Base-by-base conservation (phyloP, 805 yeast species). In the Metschnikowia anglica region DNA sequence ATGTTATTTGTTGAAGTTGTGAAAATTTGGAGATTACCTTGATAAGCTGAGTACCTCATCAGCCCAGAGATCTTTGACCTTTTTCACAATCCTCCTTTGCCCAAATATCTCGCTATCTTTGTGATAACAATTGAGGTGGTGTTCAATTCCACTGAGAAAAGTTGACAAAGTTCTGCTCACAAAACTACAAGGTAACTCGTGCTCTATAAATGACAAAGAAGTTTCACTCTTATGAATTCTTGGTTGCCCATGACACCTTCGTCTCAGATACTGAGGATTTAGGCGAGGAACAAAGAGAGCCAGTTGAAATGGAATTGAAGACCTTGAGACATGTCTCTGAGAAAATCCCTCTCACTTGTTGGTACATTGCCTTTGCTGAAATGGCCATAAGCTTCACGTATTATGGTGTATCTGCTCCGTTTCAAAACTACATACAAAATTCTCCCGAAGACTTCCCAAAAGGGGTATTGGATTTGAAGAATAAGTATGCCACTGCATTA, bases 221-320 rank as follows among this genome's bases (percentile, higher is more conserved):
- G 13, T 19, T 10, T 3, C 23, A 28, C 5, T 13, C 36, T 18
- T 31, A 28, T 20, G 41, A 38, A 25, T 13, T 25, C 9, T 16
- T n/a, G 10, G 36, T 18, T 7, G 31, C 29, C 5, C 23, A 24
- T 17, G 41, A 38, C 3, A 19, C 23, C 10, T 31, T 31, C 20
- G 17, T 25, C 15, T 16, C 30, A 5, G 19, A 15, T 5, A 12
- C 31, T 11, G 24, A 19, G 5, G 24, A 23, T 31, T 25, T 19
- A 11, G 25, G 23, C 16, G n/a, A 15, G 21, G 36, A 38, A 5
- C 28, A 36, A 17, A 16, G 19, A 4, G 34, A 36, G 29, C 74
- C 85, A 45, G 80, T 85, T 13, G 75, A 65, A 3, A 76, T 74
- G 44, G 85, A 80, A 54, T 46, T 75, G 52, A 63, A 56, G 29